Percentiles rank a stretch among this genome's conserved stretches.
These are phyloP conservation scores for Suillus brevipes DNA, from an alignment of 768 basidiomycete genomes.

Conservation along the genomic window DNA sequence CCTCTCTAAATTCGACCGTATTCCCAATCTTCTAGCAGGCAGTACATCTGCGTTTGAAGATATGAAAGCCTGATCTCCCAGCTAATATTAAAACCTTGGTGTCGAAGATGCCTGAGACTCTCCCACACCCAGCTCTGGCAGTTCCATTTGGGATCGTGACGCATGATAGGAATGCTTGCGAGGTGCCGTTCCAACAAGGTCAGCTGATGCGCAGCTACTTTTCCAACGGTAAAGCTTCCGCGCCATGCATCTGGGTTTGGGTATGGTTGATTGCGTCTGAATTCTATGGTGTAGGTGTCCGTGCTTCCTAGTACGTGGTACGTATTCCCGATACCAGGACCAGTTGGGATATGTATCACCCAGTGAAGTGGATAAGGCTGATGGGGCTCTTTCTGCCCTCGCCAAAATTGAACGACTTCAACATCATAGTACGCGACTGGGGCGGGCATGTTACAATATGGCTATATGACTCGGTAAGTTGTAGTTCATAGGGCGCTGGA, in stretches of 20 bases:
- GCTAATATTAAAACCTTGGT: constrained; percentile 19
- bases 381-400: constrained; percentile 6
- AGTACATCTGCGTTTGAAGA: constrained; percentile 27
- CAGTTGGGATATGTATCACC: constrained; percentile 29
- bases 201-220: constrained; percentile 19
- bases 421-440: constrained; percentile 21
- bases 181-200: constrained; percentile 16
- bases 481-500: neutral
- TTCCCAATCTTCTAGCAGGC: constrained; percentile 32
- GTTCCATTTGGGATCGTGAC: constrained; percentile 25
- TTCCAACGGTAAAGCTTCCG: constrained; percentile 26
- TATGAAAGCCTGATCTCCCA: constrained; percentile 13
- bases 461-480: neutral
- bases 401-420: constrained; percentile 33
- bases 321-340: constrained; percentile 21
- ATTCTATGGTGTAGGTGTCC: constrained; percentile 26
- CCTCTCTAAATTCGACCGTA: neutral
- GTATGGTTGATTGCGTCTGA: constrained; percentile 9
- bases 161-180: constrained; percentile 18
- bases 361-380: constrained; percentile 25
- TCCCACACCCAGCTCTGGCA: constrained; percentile 32
- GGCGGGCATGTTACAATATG: constrained; percentile 13
- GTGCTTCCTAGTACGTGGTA: constrained; percentile 28
- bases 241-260: constrained; percentile 23
- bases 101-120: constrained; percentile 11